phyloP scores from a whole-genome alignment of 2,329 filamentous ascomycete genomes.

The Beauveria rudraprayagi region DNA sequence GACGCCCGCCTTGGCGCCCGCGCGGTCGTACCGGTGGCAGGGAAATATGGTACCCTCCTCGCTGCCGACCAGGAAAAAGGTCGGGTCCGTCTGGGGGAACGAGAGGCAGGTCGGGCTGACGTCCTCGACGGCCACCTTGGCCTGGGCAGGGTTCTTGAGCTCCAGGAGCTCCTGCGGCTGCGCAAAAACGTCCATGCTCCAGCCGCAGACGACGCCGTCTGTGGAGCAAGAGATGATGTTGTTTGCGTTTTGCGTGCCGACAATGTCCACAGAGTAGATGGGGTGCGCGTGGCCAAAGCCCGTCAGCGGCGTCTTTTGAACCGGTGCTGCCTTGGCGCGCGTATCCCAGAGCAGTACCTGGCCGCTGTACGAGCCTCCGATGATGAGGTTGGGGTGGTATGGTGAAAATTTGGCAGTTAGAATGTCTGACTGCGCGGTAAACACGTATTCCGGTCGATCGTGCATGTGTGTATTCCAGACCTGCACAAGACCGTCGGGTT shows the following conservation, averaged over 20 bases:
- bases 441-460: conserved; percentile 89
- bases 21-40: conserved; percentile 93
- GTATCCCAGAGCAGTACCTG: conserved; percentile 98
- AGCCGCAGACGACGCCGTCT: conserved; percentile 92
- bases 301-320: conserved; percentile 92
- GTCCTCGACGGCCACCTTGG: conserved; percentile 73
- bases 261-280: conserved; percentile 89
- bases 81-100: conserved; percentile 91
- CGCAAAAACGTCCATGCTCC: conserved; percentile 96
- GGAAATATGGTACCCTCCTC: conserved; percentile 96
- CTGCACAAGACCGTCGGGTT: conserved; percentile 87
- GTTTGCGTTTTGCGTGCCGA: conserved; percentile 96
- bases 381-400: conserved; percentile 91
- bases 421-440: conserved; percentile 93
- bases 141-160: conserved; percentile 73
- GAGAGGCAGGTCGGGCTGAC: conserved; percentile 90
- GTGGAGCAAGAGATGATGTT: conserved; percentile 97
- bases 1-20: conserved; percentile 91
- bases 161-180: conserved; percentile 93
- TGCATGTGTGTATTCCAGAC: conserved; percentile 97
- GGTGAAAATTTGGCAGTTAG: conserved; percentile 96
- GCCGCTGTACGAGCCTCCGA: conserved; percentile 92
- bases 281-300: conserved; percentile 94
- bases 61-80: conserved; percentile 93
- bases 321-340: conserved; percentile 76